Evolutionary conservation across 164 flowering plant species (phyloP), one percentile per base, ranked within the genome.

Genomic region (Liriodendron chinense): DNA sequence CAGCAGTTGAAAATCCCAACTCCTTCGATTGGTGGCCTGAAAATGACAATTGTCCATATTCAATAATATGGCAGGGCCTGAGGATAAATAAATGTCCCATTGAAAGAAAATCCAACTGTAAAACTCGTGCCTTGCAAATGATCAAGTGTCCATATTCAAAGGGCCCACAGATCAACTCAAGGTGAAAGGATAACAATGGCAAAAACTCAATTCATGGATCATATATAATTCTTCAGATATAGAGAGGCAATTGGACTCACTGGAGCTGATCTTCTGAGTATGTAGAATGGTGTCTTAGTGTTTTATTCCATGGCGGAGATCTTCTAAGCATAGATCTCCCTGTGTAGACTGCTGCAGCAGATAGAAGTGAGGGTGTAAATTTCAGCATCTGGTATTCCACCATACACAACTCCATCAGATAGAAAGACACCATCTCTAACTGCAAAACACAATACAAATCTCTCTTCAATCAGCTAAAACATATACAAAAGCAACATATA

Each of bases 371-470:
- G 18, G 98, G 97, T 43, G 87, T 85, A 83, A 86, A 92, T 83
- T 77, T 85, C 61, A 94, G 85, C 90, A 87, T 90, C 57, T 90
- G 86, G 64, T 89, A 91, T 67, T 92, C 93, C 22, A 91, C 90
- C 67, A 94, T 82, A 82, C 90, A 87, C 25, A 92, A 87, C 82
- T 91, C 97, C 48, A 89, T 82, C 75, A 94, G 64, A 88, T 83
- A 94, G 86, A 89, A 92, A 0, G 97, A 84, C 62, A 91, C 75
- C 73, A 89, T 88, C 84, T 92, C 97, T 70, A 92, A 79, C 98
- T 91, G 90, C 72, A 49, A 18, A 26, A 24, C 2, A 9, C 53
- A 47, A 69, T 22, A 63, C 43, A 34, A 9, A 63, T 9, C 25
- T n/a, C 20, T 22, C 26, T 49, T n/a, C 14, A 16, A 68, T 24